phyloP scores from a whole-genome alignment of 768 basidiomycete genomes.

The Tulasnella sp. region DNA sequence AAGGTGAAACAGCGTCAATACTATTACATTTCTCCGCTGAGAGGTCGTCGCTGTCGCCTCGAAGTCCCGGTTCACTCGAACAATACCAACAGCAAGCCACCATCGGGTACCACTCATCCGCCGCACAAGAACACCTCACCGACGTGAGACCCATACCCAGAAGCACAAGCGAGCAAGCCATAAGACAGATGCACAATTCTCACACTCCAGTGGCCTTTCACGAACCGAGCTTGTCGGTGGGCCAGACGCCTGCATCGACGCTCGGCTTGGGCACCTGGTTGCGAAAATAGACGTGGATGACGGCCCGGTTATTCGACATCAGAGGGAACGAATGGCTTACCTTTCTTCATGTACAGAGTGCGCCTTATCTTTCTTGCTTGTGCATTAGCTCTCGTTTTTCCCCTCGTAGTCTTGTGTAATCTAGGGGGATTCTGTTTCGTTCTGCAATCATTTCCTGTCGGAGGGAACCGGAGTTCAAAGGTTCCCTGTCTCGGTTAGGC shows the following conservation, averaged over 20 bases:
- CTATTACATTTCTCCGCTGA: slow-evolving; percentile 17
- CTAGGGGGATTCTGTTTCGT: not conserved
- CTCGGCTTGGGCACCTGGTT: slow-evolving; percentile 13
- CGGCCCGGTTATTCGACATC: not conserved
- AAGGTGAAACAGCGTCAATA: not conserved
- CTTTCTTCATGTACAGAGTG: not conserved
- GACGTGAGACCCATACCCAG: not conserved
- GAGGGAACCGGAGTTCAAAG: not conserved
- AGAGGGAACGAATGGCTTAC: not conserved
- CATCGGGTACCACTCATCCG: not conserved
- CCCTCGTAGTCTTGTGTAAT: not conserved
- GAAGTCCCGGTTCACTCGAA: not conserved
- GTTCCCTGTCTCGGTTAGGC: not conserved
- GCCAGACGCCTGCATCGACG: slow-evolving; percentile 3
- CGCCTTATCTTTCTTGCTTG: not conserved
- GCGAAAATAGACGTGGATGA: not conserved
- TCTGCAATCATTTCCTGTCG: not conserved
- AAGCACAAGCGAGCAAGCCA: not conserved
- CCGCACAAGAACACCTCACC: not conserved
- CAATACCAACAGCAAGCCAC: not conserved
- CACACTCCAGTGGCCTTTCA: not conserved
- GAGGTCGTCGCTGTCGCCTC: not conserved
- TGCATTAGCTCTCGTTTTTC: not conserved
- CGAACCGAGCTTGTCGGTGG: not conserved
- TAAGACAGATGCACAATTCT: not conserved